Conservation (phyloP, 148 eudicot species). For the Drosera capensis region DNA sequence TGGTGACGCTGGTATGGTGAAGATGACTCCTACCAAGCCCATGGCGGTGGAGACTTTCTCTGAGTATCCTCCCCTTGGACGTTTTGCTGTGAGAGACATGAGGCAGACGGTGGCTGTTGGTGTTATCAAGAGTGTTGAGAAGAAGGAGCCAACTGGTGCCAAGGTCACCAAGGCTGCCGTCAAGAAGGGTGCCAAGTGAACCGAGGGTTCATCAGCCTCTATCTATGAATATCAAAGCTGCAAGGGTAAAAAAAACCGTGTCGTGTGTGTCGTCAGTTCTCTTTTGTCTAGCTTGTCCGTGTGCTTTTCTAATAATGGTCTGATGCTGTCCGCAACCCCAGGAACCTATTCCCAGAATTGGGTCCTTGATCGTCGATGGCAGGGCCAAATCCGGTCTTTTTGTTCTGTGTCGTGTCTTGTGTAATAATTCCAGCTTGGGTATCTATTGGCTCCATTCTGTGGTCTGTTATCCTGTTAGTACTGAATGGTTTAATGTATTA, state of each 20-base stretch:
- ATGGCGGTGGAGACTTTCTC: constrained; percentile 26
- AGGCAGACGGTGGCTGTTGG: constrained; percentile 24
- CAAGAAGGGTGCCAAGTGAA: constrained; percentile 33
- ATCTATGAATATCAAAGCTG: not conserved
- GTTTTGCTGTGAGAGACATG: constrained; percentile 24
- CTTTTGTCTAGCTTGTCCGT: not conserved
- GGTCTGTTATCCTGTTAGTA: too few species aligned
- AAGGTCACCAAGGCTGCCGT: constrained; percentile 33
- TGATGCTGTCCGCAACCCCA: constrained; percentile 6
- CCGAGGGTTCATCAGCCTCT: not conserved
- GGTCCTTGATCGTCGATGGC: constrained; percentile 32
- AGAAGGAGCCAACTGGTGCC: constrained; percentile 30
- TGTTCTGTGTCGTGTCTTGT: not conserved
- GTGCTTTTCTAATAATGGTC: not conserved
- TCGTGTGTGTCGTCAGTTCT: not conserved
- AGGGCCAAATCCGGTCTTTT: not conserved
- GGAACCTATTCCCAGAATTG: constrained; percentile 16
- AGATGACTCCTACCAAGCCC: constrained; percentile 23
- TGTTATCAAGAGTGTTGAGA: constrained; percentile 30
- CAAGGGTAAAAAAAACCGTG: not conserved
- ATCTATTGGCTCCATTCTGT: too few species aligned
- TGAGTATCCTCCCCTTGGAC: constrained; percentile 17
- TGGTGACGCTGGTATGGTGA: constrained; percentile 19
- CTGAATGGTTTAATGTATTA: too few species aligned
- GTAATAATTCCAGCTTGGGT: too few species aligned